These are phyloP conservation scores for Umbelopsis sp. DNA, from an alignment of 192 early-diverging fungal genomes.

Conservation along the genomic window DNA sequence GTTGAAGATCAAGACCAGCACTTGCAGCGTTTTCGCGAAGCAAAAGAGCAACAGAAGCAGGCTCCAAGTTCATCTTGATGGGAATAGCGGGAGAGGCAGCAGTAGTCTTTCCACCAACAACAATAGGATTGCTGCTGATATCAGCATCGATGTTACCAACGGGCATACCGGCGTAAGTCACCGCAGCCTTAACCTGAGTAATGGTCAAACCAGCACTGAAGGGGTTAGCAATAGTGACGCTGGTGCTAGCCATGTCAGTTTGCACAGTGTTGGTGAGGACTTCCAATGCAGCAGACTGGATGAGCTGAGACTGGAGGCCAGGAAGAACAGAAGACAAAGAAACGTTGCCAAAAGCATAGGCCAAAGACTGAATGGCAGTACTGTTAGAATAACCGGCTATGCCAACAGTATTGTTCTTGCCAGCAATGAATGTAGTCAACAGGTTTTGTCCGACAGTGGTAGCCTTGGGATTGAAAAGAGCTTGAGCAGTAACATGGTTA, in stretches of 20 bases:
- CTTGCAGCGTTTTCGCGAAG: constrained; percentile 44
- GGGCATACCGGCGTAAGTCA: constrained; percentile 40
- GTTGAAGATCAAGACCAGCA: constrained; percentile 44
- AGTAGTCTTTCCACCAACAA: constrained; percentile 43
- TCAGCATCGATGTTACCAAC: constrained; percentile 50
- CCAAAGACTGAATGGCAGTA: constrained; percentile 48
- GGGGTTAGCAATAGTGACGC: constrained; percentile 54
- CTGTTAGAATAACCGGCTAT: constrained; percentile 46
- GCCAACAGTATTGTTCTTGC: constrained; percentile 42
- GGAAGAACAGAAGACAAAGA: constrained; percentile 48
- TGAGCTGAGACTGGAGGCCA: constrained; percentile 45
- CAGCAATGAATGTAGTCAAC: constrained; percentile 50
- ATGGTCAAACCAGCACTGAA: constrained; percentile 51
- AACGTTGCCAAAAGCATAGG: constrained; percentile 45
- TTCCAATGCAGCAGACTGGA: constrained; percentile 42
- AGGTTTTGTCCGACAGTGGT: constrained; percentile 47
- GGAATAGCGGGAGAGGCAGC: constrained; percentile 34
- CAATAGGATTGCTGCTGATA: constrained; percentile 43
- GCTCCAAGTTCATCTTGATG: constrained; percentile 53
- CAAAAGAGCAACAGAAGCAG: constrained; percentile 47
- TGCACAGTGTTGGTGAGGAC: constrained; percentile 43
- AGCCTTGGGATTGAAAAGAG: constrained; percentile 47
- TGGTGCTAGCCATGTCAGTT: constrained; percentile 45
- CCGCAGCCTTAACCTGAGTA: constrained; percentile 45
- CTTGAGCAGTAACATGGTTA: constrained; percentile 38